phyloP scores from a whole-genome alignment of 2,329 filamentous ascomycete genomes.

The Pseudopithomyces maydicus region DNA sequence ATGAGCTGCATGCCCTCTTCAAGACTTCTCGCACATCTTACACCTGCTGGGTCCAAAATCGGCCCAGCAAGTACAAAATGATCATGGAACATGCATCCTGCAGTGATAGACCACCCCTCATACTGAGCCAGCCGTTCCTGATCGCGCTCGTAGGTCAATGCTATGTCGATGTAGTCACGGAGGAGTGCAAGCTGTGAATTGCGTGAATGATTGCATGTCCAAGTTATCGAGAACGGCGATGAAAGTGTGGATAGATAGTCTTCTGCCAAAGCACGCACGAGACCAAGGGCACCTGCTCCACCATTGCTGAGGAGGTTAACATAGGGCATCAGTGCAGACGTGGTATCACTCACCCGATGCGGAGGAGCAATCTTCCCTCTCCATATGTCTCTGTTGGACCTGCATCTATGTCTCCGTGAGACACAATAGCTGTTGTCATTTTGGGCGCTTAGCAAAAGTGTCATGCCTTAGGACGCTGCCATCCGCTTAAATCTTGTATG shows the following conservation, averaged over 20 bases:
- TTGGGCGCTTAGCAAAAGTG: neutral
- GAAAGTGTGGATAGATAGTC: neutral
- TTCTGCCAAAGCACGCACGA: neutral
- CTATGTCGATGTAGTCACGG: neutral
- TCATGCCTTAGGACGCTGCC: too few relatives aligned
- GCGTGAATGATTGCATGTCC: conserved; percentile 2
- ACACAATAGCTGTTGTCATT: neutral
- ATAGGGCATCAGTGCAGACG: neutral
- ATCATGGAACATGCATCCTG: neutral
- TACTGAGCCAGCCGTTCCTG: neutral
- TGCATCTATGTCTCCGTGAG: neutral
- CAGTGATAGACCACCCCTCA: neutral
- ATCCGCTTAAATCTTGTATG: neutral
- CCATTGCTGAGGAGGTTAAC: neutral
- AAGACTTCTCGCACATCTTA: neutral
- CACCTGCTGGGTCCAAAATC: neutral
- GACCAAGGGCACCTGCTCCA: conserved; percentile 1
- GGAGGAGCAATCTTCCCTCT: neutral
- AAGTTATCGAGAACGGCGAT: neutral
- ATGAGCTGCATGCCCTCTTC: neutral
- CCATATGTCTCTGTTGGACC: neutral
- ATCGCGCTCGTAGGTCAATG: neutral
- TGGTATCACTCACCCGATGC: neutral
- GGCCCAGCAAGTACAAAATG: neutral
- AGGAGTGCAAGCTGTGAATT: conserved; percentile 1